Conservation (phyloP, 768 basidiomycete species). For the Leccinellum rugosiceps region DNA sequence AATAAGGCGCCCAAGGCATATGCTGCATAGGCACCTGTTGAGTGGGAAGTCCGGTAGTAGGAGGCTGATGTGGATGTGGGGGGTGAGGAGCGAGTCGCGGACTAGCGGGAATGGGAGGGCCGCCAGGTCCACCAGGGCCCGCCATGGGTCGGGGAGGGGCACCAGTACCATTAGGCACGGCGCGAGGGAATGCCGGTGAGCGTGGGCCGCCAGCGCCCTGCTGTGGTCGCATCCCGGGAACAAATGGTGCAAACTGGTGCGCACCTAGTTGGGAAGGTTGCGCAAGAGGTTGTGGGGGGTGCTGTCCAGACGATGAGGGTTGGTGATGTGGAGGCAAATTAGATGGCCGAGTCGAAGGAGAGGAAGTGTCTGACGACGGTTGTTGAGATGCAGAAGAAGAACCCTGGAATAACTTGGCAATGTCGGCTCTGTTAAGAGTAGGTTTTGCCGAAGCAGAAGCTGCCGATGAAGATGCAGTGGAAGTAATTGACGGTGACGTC, state of each 20-base stretch:
- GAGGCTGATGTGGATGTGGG: constrained; percentile 47
- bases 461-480: constrained; percentile 28
- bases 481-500: constrained; percentile 31
- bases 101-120: constrained; percentile 50
- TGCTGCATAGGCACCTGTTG: constrained; percentile 39
- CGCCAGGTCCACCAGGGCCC: constrained; percentile 49
- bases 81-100: constrained; percentile 61
- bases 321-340: constrained; percentile 49
- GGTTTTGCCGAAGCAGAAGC: constrained; percentile 33
- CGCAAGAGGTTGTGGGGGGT: constrained; percentile 36
- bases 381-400: constrained; percentile 40
- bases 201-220: constrained; percentile 53
- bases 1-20: constrained; percentile 47
- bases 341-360: constrained; percentile 53
- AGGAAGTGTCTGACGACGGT: constrained; percentile 52
- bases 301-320: constrained; percentile 35
- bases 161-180: constrained; percentile 58
- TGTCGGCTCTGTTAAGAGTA: constrained; percentile 34
- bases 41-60: constrained; percentile 50
- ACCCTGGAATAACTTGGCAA: constrained; percentile 41
- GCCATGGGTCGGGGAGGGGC: constrained; percentile 45
- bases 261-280: constrained; percentile 42
- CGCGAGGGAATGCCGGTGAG: constrained; percentile 64
- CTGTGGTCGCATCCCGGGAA: constrained; percentile 46
- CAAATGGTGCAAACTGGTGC: constrained; percentile 46